These are phyloP conservation scores for Tricladium varicosporioides DNA, from an alignment of 2,329 filamentous ascomycete genomes.

Conservation along the genomic window DNA sequence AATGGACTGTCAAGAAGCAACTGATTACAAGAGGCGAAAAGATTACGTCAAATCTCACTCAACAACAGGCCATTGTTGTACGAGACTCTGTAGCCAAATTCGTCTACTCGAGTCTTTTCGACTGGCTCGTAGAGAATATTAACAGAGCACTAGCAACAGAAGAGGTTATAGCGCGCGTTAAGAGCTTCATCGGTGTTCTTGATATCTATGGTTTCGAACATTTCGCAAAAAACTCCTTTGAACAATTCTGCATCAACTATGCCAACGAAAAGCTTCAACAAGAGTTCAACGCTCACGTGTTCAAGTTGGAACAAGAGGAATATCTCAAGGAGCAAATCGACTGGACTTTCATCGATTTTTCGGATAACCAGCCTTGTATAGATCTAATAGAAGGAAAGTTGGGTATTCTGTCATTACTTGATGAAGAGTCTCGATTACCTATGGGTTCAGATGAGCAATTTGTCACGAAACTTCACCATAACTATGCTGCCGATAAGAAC, in stretches of 20 bases:
- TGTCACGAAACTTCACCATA: slow-evolving; percentile 91
- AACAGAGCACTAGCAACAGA: slow-evolving; percentile 88
- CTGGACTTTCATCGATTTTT: slow-evolving; percentile 99
- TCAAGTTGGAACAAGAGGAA: slow-evolving; percentile 98
- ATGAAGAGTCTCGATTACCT: slow-evolving; percentile 93
- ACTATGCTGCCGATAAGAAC: slow-evolving; percentile 86
- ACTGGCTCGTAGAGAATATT: slow-evolving; percentile 98
- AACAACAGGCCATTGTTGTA: slow-evolving; percentile 90
- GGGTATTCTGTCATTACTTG: slow-evolving; percentile 85
- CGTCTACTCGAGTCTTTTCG: slow-evolving; percentile 96
- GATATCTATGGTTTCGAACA: slow-evolving; percentile 99
- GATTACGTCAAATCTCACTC: slow-evolving; percentile 92
- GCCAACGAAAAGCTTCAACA: slow-evolving; percentile 99
- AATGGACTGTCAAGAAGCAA: slow-evolving; percentile 99
- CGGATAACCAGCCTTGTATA: slow-evolving; percentile 98
- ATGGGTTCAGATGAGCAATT: slow-evolving; percentile 98
- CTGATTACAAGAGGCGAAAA: slow-evolving; percentile 94
- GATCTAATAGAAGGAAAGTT: slow-evolving; percentile 97
- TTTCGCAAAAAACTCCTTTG: slow-evolving; percentile 99
- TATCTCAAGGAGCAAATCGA: slow-evolving; percentile 95
- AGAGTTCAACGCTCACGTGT: slow-evolving; percentile 98
- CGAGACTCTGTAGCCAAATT: slow-evolving; percentile 98
- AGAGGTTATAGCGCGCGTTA: slow-evolving; percentile 76
- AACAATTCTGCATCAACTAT: slow-evolving; percentile 99
- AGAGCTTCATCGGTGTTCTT: slow-evolving; percentile 92